These are phyloP conservation scores for Septoria linicola DNA, from an alignment of 2,329 filamentous ascomycete genomes.

Conservation along the genomic window DNA sequence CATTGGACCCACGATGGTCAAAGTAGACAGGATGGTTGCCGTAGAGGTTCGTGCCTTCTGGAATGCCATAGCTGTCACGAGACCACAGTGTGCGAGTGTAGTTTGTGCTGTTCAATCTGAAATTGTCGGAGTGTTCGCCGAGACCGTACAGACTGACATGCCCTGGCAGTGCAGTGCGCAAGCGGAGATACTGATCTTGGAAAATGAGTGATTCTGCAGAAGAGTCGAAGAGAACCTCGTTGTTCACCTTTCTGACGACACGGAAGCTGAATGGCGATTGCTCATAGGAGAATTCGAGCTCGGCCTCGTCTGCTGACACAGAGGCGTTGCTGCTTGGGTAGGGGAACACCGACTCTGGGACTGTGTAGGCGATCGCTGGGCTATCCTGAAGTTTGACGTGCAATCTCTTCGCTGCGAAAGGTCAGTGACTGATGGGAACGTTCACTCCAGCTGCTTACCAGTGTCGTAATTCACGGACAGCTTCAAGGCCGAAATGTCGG, in stretches of 20 bases:
- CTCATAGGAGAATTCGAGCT: conserved; percentile 33
- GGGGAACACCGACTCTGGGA: conserved; percentile 68
- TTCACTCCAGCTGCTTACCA: conserved; percentile 8
- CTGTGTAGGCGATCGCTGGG: conserved; percentile 67
- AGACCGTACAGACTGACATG: conserved; percentile 73
- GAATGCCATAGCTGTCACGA: conserved; percentile 63
- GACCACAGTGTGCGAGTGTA: conserved; percentile 71
- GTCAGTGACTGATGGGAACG: conserved; percentile 9
- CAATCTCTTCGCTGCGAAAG: conserved; percentile 48
- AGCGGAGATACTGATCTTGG: conserved; percentile 52
- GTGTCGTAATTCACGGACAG: conserved; percentile 34
- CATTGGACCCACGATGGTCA: conserved; percentile 60
- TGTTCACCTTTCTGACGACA: conserved; percentile 28
- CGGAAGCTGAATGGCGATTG: conserved; percentile 34
- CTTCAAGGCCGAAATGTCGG: conserved; percentile 31
- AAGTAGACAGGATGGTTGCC: conserved; percentile 72
- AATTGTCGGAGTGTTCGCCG: conserved; percentile 68
- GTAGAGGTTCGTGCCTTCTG: conserved; percentile 65
- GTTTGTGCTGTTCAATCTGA: conserved; percentile 60
- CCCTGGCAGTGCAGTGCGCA: conserved; percentile 67
- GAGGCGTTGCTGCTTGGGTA: conserved; percentile 49
- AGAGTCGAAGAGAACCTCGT: conserved; percentile 36
- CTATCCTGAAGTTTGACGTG: conserved; percentile 67
- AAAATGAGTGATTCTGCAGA: conserved; percentile 35
- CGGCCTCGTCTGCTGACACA: conserved; percentile 25